Base-by-base conservation (phyloP, 345 rosid genomes). In the Citrus mangshanensis region DNA sequence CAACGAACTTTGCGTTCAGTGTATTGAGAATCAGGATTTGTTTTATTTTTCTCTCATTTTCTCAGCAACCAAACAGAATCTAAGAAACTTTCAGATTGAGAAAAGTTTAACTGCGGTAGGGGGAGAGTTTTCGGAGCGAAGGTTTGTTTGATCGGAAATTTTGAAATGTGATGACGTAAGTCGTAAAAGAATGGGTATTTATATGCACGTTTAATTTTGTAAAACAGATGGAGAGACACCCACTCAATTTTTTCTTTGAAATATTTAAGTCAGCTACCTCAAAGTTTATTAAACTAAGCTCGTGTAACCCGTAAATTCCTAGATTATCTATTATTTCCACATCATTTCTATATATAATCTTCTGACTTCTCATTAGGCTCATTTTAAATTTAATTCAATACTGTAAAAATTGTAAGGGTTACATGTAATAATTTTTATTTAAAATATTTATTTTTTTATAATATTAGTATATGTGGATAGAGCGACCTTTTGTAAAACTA, bases 1-100 rank as follows among this genome's bases (percentile, higher is more conserved):
- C 22, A 12, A 30, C 64, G 24, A 42, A 69, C n/a, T 68, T 63
- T 28, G 12, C 22, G 59, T 34, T 38, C 46, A 9, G 28, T 27
- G 69, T 68, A 3, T 18, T 12, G 66, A 58, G 49, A 38, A 5
- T 24, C 27, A 22, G 24, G 21, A 28, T 54, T 64, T 40, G 10
- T 16, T 40, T 38, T 27, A 7, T n/a, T 62, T 42, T 54, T 81
- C 80, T 22, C 34, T 13, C 14, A 10, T 59, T 79, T 72, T 77
- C 78, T 62, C 73, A 7, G 75, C 72, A 49, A 21, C 49, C 67
- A 72, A 73, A 54, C 72, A 38, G 73, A 27, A 12, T 7, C 27
- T 75, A 12, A 9, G 16, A 16, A 74, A 19, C 19, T 34, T 75
- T 46, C 42, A 4, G 32, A 75, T 46, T 46, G 69, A 28, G 21